Evolutionary conservation across 768 basidiomycete genomes (phyloP).

Genomic region (Phaeolepiota aurea): DNA sequence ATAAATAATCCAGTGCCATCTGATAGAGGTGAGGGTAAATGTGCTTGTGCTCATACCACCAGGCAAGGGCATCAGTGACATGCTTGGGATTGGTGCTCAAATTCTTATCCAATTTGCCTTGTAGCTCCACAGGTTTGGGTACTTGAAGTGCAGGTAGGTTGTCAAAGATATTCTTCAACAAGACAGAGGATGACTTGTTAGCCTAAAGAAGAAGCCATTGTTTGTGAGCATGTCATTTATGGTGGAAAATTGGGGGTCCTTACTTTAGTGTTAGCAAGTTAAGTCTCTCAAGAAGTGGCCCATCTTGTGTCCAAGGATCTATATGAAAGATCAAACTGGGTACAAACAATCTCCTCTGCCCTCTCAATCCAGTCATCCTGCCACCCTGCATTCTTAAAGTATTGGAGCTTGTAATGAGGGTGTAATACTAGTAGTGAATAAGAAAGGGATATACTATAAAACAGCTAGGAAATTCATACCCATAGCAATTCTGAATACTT

Average conservation of each 20-base stretch:
- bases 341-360: conserved; percentile 8
- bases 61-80: conserved; percentile 7
- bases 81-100: conserved; percentile 15
- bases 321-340: background rate
- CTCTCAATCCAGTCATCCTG: conserved; percentile 14
- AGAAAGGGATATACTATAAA: background rate
- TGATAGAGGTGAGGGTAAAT: conserved; percentile 9
- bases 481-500: conserved; percentile 23
- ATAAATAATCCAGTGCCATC: conserved; percentile 11
- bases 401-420: conserved; percentile 24
- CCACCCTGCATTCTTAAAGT: conserved; percentile 20
- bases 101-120: conserved; percentile 11
- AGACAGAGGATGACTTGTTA: conserved; percentile 3
- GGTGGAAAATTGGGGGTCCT: background rate
- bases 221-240: background rate
- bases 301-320: background rate
- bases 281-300: background rate
- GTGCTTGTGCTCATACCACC: conserved; percentile 8
- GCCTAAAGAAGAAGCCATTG: background rate
- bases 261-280: too few relatives aligned
- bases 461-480: conserved; percentile 12
- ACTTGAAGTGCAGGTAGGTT: conserved; percentile 10
- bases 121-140: conserved; percentile 5
- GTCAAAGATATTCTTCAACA: conserved; percentile 19
- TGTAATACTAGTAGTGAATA: conserved; percentile 18